Conservation (phyloP, 352 stramenopile genomes). For the Aphanomyces stellatus region DNA sequence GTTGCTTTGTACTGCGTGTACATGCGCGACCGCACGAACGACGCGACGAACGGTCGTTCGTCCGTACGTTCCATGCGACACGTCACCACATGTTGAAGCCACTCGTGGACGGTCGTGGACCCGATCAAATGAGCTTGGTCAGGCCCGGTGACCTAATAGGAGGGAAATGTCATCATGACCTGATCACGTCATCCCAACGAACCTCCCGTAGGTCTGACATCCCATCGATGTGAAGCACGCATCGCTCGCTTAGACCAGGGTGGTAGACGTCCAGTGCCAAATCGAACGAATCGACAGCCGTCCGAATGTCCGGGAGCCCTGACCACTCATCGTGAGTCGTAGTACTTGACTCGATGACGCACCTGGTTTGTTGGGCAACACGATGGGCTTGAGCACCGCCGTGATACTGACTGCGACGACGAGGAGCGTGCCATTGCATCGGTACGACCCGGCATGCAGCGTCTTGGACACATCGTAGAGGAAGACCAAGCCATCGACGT, state of each 20-base stretch:
- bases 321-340: no score
- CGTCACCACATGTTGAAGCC: constrained; percentile 7
- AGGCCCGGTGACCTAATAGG: constrained; percentile 14
- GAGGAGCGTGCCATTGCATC: constrained; percentile 14
- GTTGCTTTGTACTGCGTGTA: constrained; percentile 16
- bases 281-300: background rate
- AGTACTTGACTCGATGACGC: no score
- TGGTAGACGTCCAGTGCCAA: constrained; percentile 6
- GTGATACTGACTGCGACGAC: background rate
- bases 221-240: constrained; percentile 6
- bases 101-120: constrained; percentile 6
- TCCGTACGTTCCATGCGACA: background rate
- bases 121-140: constrained; percentile 11
- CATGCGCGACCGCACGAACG: constrained; percentile 8
- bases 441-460: constrained; percentile 4
- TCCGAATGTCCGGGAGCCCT: constrained; percentile 16
- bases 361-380: constrained; percentile 19
- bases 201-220: constrained; percentile 15
- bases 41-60: background rate
- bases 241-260: background rate
- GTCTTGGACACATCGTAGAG: background rate
- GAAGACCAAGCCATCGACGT: background rate
- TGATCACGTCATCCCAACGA: background rate
- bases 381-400: constrained; percentile 1
- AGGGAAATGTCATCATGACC: no score